Conservation (phyloP, 2,329 filamentous ascomycete species). For the Colletotrichum lindemuthianum region DNA sequence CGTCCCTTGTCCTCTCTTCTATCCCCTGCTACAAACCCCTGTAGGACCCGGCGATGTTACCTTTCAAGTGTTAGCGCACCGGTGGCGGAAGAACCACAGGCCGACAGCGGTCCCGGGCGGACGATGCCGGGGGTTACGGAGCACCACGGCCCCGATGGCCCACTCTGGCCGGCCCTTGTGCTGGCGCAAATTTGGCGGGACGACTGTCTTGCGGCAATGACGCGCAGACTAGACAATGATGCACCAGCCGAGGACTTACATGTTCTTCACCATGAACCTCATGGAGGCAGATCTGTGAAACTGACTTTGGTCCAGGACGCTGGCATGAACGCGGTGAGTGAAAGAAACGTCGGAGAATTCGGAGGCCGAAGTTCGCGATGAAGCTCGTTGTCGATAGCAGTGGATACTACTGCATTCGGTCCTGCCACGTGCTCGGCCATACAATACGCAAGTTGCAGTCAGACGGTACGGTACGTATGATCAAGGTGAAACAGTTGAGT, state of each 20-base stretch:
- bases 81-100: slow-evolving; percentile 5
- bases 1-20: no score
- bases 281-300: no score
- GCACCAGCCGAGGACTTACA: no score
- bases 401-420: slow-evolving; percentile 18
- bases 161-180: no score
- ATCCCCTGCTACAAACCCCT: not conserved
- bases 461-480: slow-evolving; percentile 16
- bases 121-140: not conserved
- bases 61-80: slow-evolving; percentile 10
- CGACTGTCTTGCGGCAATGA: no score
- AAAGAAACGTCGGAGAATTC: not conserved
- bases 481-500: slow-evolving; percentile 22
- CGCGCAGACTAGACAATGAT: no score
- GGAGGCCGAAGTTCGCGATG: not conserved
- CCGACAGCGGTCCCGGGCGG: not conserved
- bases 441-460: slow-evolving; percentile 1
- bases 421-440: slow-evolving; percentile 29
- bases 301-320: no score
- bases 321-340: no score
- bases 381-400: not conserved
- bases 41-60: slow-evolving; percentile 6
- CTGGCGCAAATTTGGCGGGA: no score
- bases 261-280: no score
- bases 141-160: not conserved